Conservation (phyloP, 179 eudicot species). For the Beta corolliflora region DNA sequence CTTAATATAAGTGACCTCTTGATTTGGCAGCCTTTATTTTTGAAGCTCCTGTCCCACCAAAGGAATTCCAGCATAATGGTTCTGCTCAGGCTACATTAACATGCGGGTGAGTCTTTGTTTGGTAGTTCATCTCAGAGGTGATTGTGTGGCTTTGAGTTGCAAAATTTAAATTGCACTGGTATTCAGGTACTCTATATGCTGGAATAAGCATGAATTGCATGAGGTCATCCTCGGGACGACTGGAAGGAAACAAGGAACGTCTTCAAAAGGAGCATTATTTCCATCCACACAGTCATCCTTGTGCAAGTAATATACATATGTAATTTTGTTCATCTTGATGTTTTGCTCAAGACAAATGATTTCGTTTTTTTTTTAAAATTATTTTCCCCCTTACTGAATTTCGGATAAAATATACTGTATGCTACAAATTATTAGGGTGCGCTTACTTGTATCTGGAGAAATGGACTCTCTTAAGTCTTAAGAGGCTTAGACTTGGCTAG, state of each 20-base stretch:
- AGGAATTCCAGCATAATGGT: constrained; percentile 80
- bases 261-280: constrained; percentile 77
- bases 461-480: background rate
- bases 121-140: background rate
- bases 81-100: constrained; percentile 74
- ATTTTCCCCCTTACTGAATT: background rate
- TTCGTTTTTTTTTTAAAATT: background rate
- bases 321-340: background rate
- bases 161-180: constrained; percentile 17
- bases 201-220: constrained; percentile 79
- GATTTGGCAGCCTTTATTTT: constrained; percentile 61
- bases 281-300: constrained; percentile 82
- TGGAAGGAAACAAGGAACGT: constrained; percentile 95
- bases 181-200: constrained; percentile 75
- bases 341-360: background rate
- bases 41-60: constrained; percentile 70
- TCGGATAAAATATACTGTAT: background rate
- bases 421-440: background rate
- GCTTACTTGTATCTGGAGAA: background rate
- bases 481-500: background rate
- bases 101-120: constrained; percentile 67
- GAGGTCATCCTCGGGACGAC: constrained; percentile 92
- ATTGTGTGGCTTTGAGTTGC: background rate
- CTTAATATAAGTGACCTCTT: constrained; percentile 3
- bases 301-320: constrained; percentile 69